A percentile compares a stretch with the other conserved stretches of the same genome.
These are phyloP conservation scores for Hyaloscypha finlandica DNA, from an alignment of 495 filamentous ascomycete species.

Conservation along the genomic window DNA sequence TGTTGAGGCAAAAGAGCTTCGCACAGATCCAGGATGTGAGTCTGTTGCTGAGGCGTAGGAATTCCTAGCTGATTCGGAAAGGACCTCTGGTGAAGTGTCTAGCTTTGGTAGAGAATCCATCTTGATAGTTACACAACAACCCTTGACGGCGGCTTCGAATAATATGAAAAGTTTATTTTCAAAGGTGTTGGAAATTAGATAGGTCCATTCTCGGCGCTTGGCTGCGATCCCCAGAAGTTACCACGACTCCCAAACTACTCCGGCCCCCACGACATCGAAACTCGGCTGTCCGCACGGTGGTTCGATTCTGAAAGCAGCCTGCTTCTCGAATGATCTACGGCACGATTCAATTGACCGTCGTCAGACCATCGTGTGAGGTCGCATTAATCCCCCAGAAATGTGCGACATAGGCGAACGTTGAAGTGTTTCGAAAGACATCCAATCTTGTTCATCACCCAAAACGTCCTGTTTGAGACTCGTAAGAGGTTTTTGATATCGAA, in stretches of 20 bases:
- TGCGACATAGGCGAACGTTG: background rate
- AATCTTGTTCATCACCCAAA: background rate
- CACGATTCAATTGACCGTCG: background rate
- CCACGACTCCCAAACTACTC: background rate
- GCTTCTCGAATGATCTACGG: conserved; percentile 10
- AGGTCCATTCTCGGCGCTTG: background rate
- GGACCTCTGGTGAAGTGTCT: conserved; percentile 9
- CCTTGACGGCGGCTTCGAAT: no score
- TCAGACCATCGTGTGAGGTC: background rate
- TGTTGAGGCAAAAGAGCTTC: conserved; percentile 19
- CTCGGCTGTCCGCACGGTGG: conserved; percentile 12
- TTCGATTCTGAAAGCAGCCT: conserved; percentile 4
- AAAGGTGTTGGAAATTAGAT: no score
- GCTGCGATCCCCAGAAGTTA: background rate
- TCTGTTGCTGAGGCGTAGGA: conserved; percentile 21
- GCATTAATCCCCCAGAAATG: background rate
- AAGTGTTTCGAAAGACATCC: conserved; percentile 14
- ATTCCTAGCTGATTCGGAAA: conserved; percentile 5
- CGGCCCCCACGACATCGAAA: conserved; percentile 20
- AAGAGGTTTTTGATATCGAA: conserved; percentile 17
- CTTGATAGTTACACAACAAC: background rate
- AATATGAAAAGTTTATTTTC: no score
- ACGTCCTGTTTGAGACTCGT: conserved; percentile 20
- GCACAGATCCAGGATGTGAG: conserved; percentile 2
- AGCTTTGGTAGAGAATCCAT: conserved; percentile 18